Evolutionary conservation across 2,329 filamentous ascomycete species (phyloP).

Genomic region (Calonectria leucothoes): DNA sequence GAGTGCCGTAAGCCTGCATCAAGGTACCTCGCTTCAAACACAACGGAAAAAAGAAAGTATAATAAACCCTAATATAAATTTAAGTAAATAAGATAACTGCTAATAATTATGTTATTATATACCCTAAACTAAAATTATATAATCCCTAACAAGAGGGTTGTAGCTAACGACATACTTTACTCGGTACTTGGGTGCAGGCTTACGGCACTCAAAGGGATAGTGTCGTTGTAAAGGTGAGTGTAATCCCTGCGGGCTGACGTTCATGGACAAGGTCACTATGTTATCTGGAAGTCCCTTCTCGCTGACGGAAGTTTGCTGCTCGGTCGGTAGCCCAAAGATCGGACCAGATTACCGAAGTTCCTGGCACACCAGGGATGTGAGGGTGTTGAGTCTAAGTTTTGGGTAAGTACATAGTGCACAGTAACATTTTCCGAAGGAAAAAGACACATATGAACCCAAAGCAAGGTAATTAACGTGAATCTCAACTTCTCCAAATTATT

Average conservation of each 20-base stretch:
- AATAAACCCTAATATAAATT: too few species aligned
- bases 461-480: conserved; percentile 64
- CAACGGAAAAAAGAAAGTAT: too few species aligned
- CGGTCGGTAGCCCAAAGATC: conserved; percentile 72
- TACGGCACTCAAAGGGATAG: too few species aligned
- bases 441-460: too few species aligned
- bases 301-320: conserved; percentile 71
- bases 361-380: conserved; percentile 74
- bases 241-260: conserved; percentile 76
- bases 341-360: conserved; percentile 78
- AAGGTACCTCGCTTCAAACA: too few species aligned
- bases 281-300: conserved; percentile 76
- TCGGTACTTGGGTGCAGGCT: too few species aligned
- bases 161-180: too few species aligned
- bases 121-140: too few species aligned
- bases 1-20: too few species aligned
- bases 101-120: too few species aligned
- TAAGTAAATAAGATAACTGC: too few species aligned
- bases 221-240: conserved; percentile 78
- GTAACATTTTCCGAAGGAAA: not conserved
- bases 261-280: conserved; percentile 80
- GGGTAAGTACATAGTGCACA: not conserved
- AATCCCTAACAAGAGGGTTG: too few species aligned
- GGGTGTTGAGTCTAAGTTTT: conserved; percentile 72
- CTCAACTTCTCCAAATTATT: conserved; percentile 74